phyloP scores from a whole-genome alignment of 169 alveolate species.

The Cryptosporidium muris region DNA sequence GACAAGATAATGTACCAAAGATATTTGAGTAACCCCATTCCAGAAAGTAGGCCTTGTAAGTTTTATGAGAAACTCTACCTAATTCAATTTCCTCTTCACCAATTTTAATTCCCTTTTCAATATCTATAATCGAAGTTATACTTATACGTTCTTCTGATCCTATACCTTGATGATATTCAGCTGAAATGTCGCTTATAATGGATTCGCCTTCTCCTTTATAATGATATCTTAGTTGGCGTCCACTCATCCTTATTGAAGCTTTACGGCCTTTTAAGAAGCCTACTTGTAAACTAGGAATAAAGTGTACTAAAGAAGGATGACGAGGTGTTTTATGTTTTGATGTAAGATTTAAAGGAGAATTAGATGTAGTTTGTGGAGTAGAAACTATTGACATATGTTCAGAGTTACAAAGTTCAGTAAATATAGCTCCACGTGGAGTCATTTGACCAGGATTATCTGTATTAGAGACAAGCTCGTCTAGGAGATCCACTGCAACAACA shows the following conservation, averaged over 20 bases:
- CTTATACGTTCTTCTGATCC: neutral
- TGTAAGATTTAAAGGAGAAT: neutral
- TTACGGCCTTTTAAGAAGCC: slow-evolving; percentile 54
- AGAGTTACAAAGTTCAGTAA: neutral
- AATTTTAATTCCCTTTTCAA: neutral
- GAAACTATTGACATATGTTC: neutral
- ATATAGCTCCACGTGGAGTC: neutral
- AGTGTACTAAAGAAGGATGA: too few species aligned
- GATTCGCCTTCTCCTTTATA: slow-evolving; percentile 22
- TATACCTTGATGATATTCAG: slow-evolving; percentile 11
- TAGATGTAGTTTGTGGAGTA: neutral
- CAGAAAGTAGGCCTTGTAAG: slow-evolving; percentile 18
- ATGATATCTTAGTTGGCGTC: slow-evolving; percentile 41
- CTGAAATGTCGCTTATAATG: slow-evolving; percentile 31
- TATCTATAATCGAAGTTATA: neutral
- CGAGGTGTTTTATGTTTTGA: neutral
- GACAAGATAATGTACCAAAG: slow-evolving; percentile 37
- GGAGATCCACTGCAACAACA: slow-evolving; percentile 51
- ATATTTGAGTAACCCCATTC: slow-evolving; percentile 61
- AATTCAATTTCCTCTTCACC: slow-evolving; percentile 40
- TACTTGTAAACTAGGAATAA: neutral
- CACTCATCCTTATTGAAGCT: slow-evolving; percentile 63
- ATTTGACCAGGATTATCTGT: slow-evolving; percentile 25
- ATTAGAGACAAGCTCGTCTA: slow-evolving; percentile 55
- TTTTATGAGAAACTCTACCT: slow-evolving; percentile 47